Evolutionary conservation across 495 filamentous ascomycete species (phyloP).

Genomic region (Tetracladium marchalianum): DNA sequence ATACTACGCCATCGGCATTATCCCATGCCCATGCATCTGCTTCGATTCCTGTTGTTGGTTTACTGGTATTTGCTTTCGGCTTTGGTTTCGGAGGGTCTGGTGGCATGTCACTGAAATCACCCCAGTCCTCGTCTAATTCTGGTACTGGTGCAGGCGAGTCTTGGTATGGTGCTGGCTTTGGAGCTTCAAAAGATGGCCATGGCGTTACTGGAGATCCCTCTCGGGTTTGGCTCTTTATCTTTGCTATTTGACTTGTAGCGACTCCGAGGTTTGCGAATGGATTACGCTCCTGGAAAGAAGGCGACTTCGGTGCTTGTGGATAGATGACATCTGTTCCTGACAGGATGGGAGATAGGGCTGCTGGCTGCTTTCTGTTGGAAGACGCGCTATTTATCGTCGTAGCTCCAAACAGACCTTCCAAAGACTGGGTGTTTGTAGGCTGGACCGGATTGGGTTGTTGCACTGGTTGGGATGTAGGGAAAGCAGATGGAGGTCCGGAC

Average conservation of each 20-base stretch:
- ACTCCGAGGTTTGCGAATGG: constrained; percentile 33
- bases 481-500: neutral
- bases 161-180: constrained; percentile 15
- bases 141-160: constrained; percentile 12
- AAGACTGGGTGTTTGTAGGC: constrained; percentile 8
- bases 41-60: constrained; percentile 12
- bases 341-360: neutral
- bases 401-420: constrained; percentile 11
- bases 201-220: constrained; percentile 32
- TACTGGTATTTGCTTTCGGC: neutral
- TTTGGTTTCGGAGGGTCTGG: constrained; percentile 10
- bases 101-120: constrained; percentile 43
- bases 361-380: neutral
- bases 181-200: constrained; percentile 28
- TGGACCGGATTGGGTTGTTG: neutral
- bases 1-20: constrained; percentile 9
- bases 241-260: constrained; percentile 26
- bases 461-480: neutral
- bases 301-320: constrained; percentile 38
- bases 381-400: constrained; percentile 3
- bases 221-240: constrained; percentile 21
- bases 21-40: constrained; percentile 23
- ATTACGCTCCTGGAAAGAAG: constrained; percentile 39
- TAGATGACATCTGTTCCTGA: constrained; percentile 11
- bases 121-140: constrained; percentile 45